These are phyloP conservation scores for Alternaria ventricosa DNA, from an alignment of 2,329 filamentous ascomycete species.

Conservation along the genomic window DNA sequence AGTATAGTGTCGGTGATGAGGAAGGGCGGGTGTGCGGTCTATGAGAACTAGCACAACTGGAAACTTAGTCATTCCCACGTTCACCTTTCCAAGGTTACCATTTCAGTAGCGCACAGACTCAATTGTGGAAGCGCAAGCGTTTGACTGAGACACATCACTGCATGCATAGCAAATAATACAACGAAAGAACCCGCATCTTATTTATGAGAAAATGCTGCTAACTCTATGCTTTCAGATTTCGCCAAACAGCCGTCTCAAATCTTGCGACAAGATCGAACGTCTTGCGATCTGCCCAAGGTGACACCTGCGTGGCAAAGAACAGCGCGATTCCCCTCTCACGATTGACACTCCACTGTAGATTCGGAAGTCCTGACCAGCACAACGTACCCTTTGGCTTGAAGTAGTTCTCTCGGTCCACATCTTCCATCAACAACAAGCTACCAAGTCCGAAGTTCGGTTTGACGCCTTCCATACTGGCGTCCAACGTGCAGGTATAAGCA, in stretches of 20 bases:
- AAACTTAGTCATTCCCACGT: neutral
- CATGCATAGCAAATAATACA: neutral
- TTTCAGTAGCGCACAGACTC: neutral
- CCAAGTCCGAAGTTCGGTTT: slow-evolving; percentile 23
- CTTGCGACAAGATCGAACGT: slow-evolving; percentile 15
- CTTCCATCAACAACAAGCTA: slow-evolving; percentile 24
- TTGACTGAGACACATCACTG: neutral
- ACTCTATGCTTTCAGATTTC: slow-evolving; percentile 1
- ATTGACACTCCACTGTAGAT: slow-evolving; percentile 32
- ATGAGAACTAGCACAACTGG: neutral
- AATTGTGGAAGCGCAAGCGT: neutral
- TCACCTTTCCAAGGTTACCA: neutral
- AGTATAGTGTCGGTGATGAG: neutral
- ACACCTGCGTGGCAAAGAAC: slow-evolving; percentile 31
- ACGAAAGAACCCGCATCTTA: too few relatives aligned
- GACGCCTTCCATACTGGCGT: slow-evolving; percentile 18
- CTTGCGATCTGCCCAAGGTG: slow-evolving; percentile 29
- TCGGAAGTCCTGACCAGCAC: slow-evolving; percentile 31
- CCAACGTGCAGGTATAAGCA: slow-evolving; percentile 10
- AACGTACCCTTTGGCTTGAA: slow-evolving; percentile 29
- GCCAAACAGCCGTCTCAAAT: slow-evolving; percentile 36
- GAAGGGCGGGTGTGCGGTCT: neutral
- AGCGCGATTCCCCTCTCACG: slow-evolving; percentile 27
- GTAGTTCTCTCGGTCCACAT: slow-evolving; percentile 22
- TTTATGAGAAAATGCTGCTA: neutral